Base-by-base conservation (phyloP, 2,329 filamentous ascomycete species). In the Sphaceloma murrayae region DNA sequence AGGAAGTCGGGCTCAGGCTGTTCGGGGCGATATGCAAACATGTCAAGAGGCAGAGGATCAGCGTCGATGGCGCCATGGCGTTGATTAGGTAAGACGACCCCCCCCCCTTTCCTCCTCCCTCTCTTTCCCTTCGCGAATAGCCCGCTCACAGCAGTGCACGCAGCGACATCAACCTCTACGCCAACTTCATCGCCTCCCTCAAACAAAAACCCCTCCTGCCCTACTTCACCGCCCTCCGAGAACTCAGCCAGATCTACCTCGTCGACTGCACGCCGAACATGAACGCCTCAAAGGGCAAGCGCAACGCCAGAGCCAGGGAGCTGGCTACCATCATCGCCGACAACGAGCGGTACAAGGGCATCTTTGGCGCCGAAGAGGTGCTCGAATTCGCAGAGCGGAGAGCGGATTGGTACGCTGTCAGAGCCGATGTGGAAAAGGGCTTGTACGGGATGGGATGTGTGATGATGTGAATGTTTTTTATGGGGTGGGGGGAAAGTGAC, bases 131-230 rank as follows among this genome's bases (percentile, higher is more conserved):
- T 18, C 31, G n/a, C n/a, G n/a, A n/a, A n/a, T n/a, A n/a, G n/a
- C n/a, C n/a, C n/a, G n/a, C n/a, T n/a, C n/a, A n/a, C n/a, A n/a
- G n/a, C n/a, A n/a, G n/a, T n/a, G n/a, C n/a, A n/a, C n/a, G n/a
- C n/a, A 87, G 86, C 49, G 91, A 98, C 67, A 93, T 94, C 78
- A 94, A 91, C 58, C 77, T 91, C 47, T 96, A 95, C 67, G 85
- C 85, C 59, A 72, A 80, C 43, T 96, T 89, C 64, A 78, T 95
- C 49, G 72, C 80, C 49, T 82, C 80, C 2, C 74, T 98, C 43
- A 77, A 77, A 54, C 95, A 96, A 64, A 76, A 76, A 52, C 82
- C 94, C 50, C 70, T 98, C 43, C 74, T 88, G 31, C 78, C 85
- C 42, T 98, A 96, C 63, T 98, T 95, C 68, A 80, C 79, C 47